Base-by-base conservation (phyloP, 257 asterid species). In the Solanum peruvianum region DNA sequence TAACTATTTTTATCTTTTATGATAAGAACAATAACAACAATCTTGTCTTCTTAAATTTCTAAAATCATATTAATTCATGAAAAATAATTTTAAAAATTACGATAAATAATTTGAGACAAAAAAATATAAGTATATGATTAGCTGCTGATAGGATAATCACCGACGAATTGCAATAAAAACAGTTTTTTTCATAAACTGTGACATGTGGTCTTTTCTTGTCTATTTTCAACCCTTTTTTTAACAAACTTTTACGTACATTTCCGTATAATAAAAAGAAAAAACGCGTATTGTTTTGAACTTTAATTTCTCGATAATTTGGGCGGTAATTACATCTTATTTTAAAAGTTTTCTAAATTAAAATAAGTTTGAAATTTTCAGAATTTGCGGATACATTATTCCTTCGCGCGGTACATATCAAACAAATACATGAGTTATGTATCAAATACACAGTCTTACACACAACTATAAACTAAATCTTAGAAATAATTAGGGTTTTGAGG, bases 151-250 rank as follows among this genome's bases (percentile, higher is more conserved):
- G 41, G 60, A 84, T 10, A 84, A 86, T 66, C 94, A 91, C 95
- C 95, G 94, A 86, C 92, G 71, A 89, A 75, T 7, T 85, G 39
- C 60, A 45, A 33, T 60, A 11, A 71, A 70, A 42, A 42, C 45
- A 88, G 78, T 37, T 77, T 67, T 56, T 20, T 42, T 11, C 49
- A 25, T 39, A 88, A 80, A 16, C 15, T 9, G 20, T 76, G 92
- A 93, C 95, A 91, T 93, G 95, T 93, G 95, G 86, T 41, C 86
- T 33, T 33, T 33, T 4, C 35, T 3, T 90, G 94, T 85, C 85
- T 45, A n/a, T 77, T 44, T 77, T 10, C 4, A 64, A 11, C n/a
- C 8, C 45, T 13, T 13, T 41, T 44, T 20, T 31, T 8, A 31
- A 81, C 78, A 75, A 83, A 58, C 58, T 75, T 76, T 33, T 21